Evolutionary conservation across 306 rosid genomes (phyloP).

Genomic region (Quercus aquifolioides): DNA sequence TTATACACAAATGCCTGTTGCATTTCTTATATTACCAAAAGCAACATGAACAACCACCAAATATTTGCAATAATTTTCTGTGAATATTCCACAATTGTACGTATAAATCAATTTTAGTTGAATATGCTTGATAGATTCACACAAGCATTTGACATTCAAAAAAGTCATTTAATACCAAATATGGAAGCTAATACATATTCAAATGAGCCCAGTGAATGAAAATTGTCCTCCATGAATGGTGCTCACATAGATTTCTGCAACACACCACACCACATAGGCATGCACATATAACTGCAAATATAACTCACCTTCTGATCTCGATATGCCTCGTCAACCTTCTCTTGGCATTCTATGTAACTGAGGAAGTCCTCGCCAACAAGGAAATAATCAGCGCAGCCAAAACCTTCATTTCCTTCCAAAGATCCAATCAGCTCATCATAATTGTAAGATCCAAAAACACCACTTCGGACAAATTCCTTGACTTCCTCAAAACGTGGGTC

Average conservation of each 20-base stretch:
- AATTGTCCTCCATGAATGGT: conserved; percentile 9
- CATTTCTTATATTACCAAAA: neutral
- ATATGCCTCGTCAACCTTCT: conserved; percentile 82
- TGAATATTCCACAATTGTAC: neutral
- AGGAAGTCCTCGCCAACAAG: conserved; percentile 99
- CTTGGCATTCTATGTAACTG: conserved; percentile 93
- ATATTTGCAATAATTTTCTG: neutral
- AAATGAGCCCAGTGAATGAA: conserved; percentile 4
- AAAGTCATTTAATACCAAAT: neutral
- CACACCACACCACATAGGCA: conserved; percentile 2
- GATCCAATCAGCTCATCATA: conserved; percentile 82
- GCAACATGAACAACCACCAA: neutral
- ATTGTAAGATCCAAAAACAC: conserved; percentile 72
- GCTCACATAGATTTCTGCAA: neutral
- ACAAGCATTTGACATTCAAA: neutral
- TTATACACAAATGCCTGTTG: neutral
- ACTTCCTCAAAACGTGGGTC: conserved; percentile 94
- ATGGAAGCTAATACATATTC: neutral
- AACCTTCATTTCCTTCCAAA: conserved; percentile 92
- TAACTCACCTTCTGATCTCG: conserved; percentile 66
- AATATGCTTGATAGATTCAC: conserved; percentile 6
- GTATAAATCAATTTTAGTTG: neutral
- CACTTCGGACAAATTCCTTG: conserved; percentile 74
- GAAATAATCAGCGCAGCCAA: conserved; percentile 90
- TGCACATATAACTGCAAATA: conserved; percentile 7